Percentiles rank a stretch among this genome's conserved stretches.
Conservation (phyloP, 768 basidiomycete species). For the Tephrocybe rancida region DNA sequence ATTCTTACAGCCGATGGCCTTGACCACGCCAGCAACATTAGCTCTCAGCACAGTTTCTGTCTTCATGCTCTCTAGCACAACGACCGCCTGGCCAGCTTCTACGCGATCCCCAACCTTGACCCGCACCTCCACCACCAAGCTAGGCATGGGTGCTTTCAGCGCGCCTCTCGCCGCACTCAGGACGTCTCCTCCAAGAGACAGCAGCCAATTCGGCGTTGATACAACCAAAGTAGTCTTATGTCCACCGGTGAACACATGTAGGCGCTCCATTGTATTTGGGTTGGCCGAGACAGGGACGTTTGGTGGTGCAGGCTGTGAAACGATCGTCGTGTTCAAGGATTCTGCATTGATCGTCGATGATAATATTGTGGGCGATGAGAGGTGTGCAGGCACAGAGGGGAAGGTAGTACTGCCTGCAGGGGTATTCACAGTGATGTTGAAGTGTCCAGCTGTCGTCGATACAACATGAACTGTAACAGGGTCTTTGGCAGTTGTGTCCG, state of each 20-base stretch:
- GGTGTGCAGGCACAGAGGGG: constrained; percentile 54
- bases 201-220: constrained; percentile 73
- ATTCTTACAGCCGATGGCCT: constrained; percentile 71
- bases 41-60: constrained; percentile 89
- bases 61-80: constrained; percentile 96
- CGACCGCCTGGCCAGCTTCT: constrained; percentile 77
- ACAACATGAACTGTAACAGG: constrained; percentile 44
- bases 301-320: constrained; percentile 65
- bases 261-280: constrained; percentile 63
- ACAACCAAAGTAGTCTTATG: constrained; percentile 65
- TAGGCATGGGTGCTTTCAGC: constrained; percentile 89
- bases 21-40: constrained; percentile 67
- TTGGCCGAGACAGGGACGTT: constrained; percentile 55
- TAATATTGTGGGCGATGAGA: constrained; percentile 56
- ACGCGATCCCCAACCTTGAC: constrained; percentile 79
- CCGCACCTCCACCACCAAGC: constrained; percentile 85
- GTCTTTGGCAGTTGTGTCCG: constrained; percentile 46
- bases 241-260: constrained; percentile 74
- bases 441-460: constrained; percentile 41
- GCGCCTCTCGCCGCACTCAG: constrained; percentile 60
- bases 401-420: constrained; percentile 37
- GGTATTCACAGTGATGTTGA: constrained; percentile 53
- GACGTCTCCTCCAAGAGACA: constrained; percentile 64
- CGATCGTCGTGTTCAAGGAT: constrained; percentile 63
- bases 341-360: constrained; percentile 54